Evolutionary conservation across 1,284 basidiomycete species (phyloP).

Genomic region (Agroathelia rolfsii): DNA sequence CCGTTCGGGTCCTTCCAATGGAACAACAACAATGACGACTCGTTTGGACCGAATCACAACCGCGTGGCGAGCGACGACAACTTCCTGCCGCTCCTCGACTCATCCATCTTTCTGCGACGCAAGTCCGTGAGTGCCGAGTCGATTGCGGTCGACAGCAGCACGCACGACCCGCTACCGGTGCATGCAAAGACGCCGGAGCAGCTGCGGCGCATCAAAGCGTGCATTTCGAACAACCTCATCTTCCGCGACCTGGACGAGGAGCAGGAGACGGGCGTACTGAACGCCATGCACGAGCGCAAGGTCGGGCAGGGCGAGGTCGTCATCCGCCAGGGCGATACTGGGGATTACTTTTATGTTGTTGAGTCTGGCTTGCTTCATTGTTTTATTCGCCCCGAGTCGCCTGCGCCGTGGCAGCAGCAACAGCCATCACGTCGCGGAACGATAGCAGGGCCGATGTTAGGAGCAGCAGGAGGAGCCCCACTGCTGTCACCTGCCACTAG

Average conservation of each 20-base stretch:
- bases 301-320: constrained; percentile 73
- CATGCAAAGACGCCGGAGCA: constrained; percentile 84
- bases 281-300: constrained; percentile 89
- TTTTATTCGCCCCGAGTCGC: constrained; percentile 66
- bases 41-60: too few relatives aligned
- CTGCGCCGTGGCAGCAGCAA: too few relatives aligned
- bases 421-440: constrained; percentile 41
- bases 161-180: constrained; percentile 59
- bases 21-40: constrained; percentile 36
- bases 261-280: constrained; percentile 86
- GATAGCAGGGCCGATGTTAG: constrained; percentile 24
- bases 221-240: constrained; percentile 85
- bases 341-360: constrained; percentile 97
- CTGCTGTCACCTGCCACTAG: constrained; percentile 37
- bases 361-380: constrained; percentile 85
- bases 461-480: too few relatives aligned
- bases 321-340: constrained; percentile 93
- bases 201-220: constrained; percentile 76
- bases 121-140: constrained; percentile 98
- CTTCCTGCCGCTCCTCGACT: constrained; percentile 55
- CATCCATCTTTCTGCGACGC: constrained; percentile 80
- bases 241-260: constrained; percentile 97
- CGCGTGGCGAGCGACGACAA: too few relatives aligned
- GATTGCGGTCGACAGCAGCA: constrained; percentile 69
- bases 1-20: constrained; percentile 43